Conservation (phyloP, 495 filamentous ascomycete species). For the Penicillium cinerascens region DNA sequence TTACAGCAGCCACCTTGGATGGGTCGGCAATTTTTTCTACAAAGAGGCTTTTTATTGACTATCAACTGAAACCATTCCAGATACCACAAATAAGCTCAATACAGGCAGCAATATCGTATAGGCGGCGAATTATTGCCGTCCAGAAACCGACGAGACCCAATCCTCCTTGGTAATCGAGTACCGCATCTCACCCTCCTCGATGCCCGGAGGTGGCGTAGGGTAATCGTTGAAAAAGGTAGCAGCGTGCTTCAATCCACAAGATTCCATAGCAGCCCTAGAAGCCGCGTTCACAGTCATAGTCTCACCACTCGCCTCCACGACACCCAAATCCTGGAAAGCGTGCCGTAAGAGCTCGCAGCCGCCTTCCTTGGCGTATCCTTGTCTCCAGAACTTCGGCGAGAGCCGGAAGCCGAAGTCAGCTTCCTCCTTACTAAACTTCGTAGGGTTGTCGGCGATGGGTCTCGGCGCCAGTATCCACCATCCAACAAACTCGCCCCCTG, state of each 20-base stretch:
- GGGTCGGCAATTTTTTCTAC: too few relatives aligned
- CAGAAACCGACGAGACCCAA: background rate
- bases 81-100: too few relatives aligned
- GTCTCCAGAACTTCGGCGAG: slow-evolving; percentile 10
- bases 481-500: slow-evolving; percentile 11
- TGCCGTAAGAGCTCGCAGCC: slow-evolving; percentile 7
- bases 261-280: slow-evolving; percentile 5
- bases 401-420: slow-evolving; percentile 14
- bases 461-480: slow-evolving; percentile 17
- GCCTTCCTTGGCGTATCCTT: slow-evolving; percentile 18
- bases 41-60: too few relatives aligned
- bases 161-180: slow-evolving; percentile 13
- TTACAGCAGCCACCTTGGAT: too few relatives aligned
- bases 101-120: too few relatives aligned
- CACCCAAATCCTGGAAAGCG: slow-evolving; percentile 12
- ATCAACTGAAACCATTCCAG: too few relatives aligned
- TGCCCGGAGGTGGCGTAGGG: slow-evolving; percentile 11
- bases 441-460: slow-evolving; percentile 1
- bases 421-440: slow-evolving; percentile 6
- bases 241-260: slow-evolving; percentile 13
- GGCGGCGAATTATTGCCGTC: too few relatives aligned
- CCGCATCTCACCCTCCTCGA: slow-evolving; percentile 18
- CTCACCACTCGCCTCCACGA: slow-evolving; percentile 14
- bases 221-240: slow-evolving; percentile 15
- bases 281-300: slow-evolving; percentile 17